Conservation (phyloP, 331 rosid species). For the Erythrophleum ivorense region DNA sequence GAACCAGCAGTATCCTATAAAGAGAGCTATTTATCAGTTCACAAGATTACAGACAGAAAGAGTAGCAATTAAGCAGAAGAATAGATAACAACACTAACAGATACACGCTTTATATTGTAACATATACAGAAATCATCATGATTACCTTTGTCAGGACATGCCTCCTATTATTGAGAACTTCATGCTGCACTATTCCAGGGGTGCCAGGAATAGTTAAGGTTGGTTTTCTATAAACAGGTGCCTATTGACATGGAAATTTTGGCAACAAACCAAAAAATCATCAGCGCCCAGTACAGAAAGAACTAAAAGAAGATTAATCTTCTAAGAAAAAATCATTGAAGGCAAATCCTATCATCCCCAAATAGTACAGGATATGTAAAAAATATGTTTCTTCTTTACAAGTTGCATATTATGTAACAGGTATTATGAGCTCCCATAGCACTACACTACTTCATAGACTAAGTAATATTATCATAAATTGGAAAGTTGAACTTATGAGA, state of each 20-base stretch:
- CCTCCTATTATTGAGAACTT: constrained; percentile 77
- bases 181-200: constrained; percentile 83
- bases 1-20: constrained; percentile 74
- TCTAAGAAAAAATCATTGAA: neutral
- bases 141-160: constrained; percentile 87
- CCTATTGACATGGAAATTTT: constrained; percentile 48
- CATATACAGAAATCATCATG: constrained; percentile 22
- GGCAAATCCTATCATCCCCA: constrained; percentile 2
- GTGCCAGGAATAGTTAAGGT: constrained; percentile 66
- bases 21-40: constrained; percentile 29
- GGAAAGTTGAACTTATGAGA: constrained; percentile 13
- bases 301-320: constrained; percentile 14
- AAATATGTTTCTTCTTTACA: neutral
- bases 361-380: constrained; percentile 13
- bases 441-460: constrained; percentile 18
- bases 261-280: constrained; percentile 1
- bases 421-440: neutral
- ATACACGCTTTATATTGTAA: constrained; percentile 7
- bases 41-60: constrained; percentile 24
- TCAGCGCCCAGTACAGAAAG: constrained; percentile 30
- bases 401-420: neutral
- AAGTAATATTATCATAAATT: neutral
- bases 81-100: constrained; percentile 4
- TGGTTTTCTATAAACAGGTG: constrained; percentile 81
- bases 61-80: constrained; percentile 19